phyloP scores from a whole-genome alignment of 306 rosid genomes.

The Dicorynia guianensis region DNA sequence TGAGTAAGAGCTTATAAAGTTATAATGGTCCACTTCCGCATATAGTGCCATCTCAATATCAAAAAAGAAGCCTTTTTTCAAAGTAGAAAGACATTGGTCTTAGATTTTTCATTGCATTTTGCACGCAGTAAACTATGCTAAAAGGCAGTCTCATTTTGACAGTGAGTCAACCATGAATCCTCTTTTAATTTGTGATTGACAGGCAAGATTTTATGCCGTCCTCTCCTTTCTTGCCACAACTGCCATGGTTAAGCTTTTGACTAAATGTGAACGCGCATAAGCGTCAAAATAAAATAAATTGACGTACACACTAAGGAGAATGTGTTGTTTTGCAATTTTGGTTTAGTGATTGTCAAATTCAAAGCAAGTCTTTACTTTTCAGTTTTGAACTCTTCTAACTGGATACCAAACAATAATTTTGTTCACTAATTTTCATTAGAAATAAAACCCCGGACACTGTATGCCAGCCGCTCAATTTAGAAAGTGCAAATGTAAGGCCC shows the following conservation, averaged over 20 bases:
- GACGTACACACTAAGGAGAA: neutral
- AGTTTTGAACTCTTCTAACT: too few species aligned
- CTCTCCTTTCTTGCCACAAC: slow-evolving; percentile 3
- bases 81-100: neutral
- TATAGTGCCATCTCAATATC: neutral
- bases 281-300: neutral
- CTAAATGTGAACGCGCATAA: neutral
- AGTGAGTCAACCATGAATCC: neutral
- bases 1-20: neutral
- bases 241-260: neutral
- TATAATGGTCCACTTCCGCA: neutral
- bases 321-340: neutral
- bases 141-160: neutral
- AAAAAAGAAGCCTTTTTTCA: neutral
- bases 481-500: too few species aligned
- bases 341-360: too few species aligned
- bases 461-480: too few species aligned
- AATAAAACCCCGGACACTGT: too few species aligned
- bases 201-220: neutral
- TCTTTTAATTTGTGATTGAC: too few species aligned
- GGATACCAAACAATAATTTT: too few species aligned
- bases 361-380: too few species aligned
- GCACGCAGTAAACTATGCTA: neutral
- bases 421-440: too few species aligned
- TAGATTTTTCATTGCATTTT: neutral